Percentiles rank a stretch among this genome's conserved stretches.
Conservation (phyloP, 768 basidiomycete species). For the Peribolospora baueri region DNA sequence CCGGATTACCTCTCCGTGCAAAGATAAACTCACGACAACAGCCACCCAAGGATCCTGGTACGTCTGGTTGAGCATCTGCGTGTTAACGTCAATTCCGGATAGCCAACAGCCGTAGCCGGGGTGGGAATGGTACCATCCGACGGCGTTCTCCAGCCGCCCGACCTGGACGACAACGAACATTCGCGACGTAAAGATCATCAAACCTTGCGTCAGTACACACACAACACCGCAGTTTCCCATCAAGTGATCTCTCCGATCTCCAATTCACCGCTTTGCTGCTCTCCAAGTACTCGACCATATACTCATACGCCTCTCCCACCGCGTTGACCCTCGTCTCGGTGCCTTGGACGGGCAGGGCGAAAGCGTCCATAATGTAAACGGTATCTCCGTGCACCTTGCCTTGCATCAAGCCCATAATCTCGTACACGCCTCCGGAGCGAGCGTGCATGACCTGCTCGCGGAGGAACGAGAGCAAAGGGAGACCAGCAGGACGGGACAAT, state of each 20-base stretch:
- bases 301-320: constrained; percentile 82
- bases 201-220: too few species aligned
- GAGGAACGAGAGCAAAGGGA: constrained; percentile 48
- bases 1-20: neutral
- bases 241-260: constrained; percentile 12
- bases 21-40: constrained; percentile 45
- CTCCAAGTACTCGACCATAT: constrained; percentile 84
- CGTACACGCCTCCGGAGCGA: constrained; percentile 84
- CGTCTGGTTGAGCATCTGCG: constrained; percentile 82
- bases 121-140: constrained; percentile 98
- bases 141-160: constrained; percentile 34
- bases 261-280: constrained; percentile 46
- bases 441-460: constrained; percentile 37
- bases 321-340: constrained; percentile 97
- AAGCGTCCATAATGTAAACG: constrained; percentile 67
- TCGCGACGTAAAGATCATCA: neutral
- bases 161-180: constrained; percentile 8
- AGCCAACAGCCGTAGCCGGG: constrained; percentile 99
- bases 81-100: constrained; percentile 94
- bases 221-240: constrained; percentile 17
- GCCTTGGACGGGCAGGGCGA: constrained; percentile 88
- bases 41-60: constrained; percentile 93
- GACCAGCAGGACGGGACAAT: neutral
- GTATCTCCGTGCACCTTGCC: constrained; percentile 44
- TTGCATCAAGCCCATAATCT: constrained; percentile 99